Base-by-base conservation (phyloP, 768 basidiomycete species). In the Xanthoconium stramineum region DNA sequence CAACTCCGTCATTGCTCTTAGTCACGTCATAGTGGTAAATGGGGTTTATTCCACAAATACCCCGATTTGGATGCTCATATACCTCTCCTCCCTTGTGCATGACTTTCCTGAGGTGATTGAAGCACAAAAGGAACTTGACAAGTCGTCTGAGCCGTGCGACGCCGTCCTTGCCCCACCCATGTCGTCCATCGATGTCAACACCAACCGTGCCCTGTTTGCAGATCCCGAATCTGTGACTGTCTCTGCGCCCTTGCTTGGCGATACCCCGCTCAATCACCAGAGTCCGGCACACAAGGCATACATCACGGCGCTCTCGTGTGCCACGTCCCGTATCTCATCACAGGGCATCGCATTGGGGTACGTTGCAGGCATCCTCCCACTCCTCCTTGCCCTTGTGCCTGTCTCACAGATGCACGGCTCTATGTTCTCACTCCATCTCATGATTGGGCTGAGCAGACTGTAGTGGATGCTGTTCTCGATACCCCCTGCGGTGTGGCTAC, bases 1-100 rank as follows among this genome's bases (percentile, higher is more conserved):
- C 95, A 13, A 98, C 92, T 8, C 96, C 96, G 63, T 98, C 96
- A 55, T 90, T 86, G 0, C 91, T 85, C 69, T 89, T 89, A 28
- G 70, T 74, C 13, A 89, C 86, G 67, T 98, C 93, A 70, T 98
- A 98, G 9, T 94, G 85, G 67, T 89, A 96, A 7, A 93, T 89
- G 11, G 93, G 80, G 63, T 86, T 87, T 89, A 91, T 60, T n/a
- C 24, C 15, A 47, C 8, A 50, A 6, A 19, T 57, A 60, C 40
- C n/a, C n/a, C n/a, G n/a, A n/a, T n/a, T n/a, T n/a, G n/a, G n/a
- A n/a, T n/a, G n/a, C n/a, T n/a, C n/a, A n/a, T n/a, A n/a, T 96
- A 96, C 69, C 81, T 96, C 5, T 92, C 91, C 0, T 74, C 74
- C 1, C 79, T 93, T 9, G 89, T 89, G 3, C 80, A 80, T 57